A percentile compares a stretch with the other conserved stretches of the same genome.
Evolutionary conservation across 441 rosid genomes (phyloP).

Genomic region (Aquilaria agallochum): DNA sequence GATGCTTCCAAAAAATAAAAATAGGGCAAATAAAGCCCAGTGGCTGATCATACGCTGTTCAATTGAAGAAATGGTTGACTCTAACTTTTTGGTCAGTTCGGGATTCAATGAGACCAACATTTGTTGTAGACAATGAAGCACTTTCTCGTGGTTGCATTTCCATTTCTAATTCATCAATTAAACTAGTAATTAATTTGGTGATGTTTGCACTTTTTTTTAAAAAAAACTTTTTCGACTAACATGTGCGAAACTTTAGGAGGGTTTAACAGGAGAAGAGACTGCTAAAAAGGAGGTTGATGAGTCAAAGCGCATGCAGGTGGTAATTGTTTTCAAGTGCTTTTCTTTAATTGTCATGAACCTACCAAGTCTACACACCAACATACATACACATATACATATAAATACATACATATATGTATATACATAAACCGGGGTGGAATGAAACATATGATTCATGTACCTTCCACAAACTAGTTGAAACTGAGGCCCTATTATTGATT

Average conservation of each 20-base stretch:
- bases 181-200: background rate
- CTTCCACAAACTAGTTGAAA: background rate
- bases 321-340: background rate
- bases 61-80: no score
- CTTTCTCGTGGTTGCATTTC: background rate
- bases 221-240: background rate
- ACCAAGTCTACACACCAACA: no score
- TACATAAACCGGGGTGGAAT: background rate
- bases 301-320: conserved; percentile 64
- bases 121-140: background rate
- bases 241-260: conserved; percentile 47
- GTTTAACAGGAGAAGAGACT: conserved; percentile 77
- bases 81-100: no score
- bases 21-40: no score
- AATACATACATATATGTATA: no score
- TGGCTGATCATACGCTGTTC: no score
- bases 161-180: background rate
- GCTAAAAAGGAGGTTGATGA: conserved; percentile 75
- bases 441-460: background rate
- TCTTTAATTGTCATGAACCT: background rate
- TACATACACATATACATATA: no score
- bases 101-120: no score
- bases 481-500: background rate
- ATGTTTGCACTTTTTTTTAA: background rate
- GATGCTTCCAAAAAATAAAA: no score